Evolutionary conservation across 164 flowering plant genomes (phyloP), one percentile per base, ranked within the genome.

Genomic region (Piper betle): DNA sequence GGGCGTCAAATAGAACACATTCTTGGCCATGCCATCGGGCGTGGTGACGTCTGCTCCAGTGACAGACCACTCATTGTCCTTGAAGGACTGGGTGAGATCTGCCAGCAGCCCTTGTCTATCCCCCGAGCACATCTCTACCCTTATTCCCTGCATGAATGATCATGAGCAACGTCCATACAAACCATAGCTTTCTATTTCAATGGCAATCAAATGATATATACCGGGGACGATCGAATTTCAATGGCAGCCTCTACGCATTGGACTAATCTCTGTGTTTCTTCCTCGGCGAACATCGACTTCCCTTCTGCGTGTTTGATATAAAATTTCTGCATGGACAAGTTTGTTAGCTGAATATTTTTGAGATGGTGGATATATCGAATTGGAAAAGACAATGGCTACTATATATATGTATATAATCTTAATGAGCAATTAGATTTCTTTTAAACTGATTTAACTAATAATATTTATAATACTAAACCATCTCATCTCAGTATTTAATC

Each of bases 11-110:
- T 93, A 81, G 71, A 93, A 90, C 1, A 77, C 68, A 59, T 93
- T 88, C n/a, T 19, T 57, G 2, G 93, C 96, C 64, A 60, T 72
- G 9, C 75, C 84, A 0, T 59, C 58, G 0, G 73, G 62, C 4
- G 99, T 93, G 1, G 95, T 86, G 53, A 93, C 78, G 68, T 93
- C 99, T 1, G 99, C 96, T 60, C 88, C 75, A 3, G 96, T 81
- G 53, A 94, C 86, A 40, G 86, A 84, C 2, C 91, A 78, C 19
- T 91, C 97, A 39, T 88, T 85, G 63, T 94, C 99, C 6, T 96
- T 76, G 62, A 94, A 91, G 6, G 96, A 85, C 61, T 97, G 69
- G 1, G 88, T 94, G 2, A 94, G 96, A 37, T 85, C 88, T 2
- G 99, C 91, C 53, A 94, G 63, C 3, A 94, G 76, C 2, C 95